These are phyloP conservation scores for Salix exigua DNA, from an alignment of 345 rosid species.

Conservation along the genomic window DNA sequence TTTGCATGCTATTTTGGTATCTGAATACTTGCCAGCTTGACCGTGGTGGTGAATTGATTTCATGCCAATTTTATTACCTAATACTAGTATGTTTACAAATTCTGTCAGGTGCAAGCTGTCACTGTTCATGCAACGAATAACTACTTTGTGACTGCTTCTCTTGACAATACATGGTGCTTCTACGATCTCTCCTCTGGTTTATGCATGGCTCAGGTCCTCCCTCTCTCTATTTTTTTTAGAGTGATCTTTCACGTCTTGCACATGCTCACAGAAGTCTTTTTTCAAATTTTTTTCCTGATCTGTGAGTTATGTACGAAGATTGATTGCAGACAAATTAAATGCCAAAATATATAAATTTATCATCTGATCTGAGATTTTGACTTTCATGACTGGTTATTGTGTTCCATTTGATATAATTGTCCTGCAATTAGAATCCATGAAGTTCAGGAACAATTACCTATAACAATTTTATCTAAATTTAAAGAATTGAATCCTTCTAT, in stretches of 20 bases:
- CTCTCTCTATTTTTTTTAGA: neutral
- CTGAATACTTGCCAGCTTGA: neutral
- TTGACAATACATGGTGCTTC: conserved; percentile 92
- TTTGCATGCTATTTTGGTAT: neutral
- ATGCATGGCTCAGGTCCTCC: conserved; percentile 80
- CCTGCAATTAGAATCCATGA: too few relatives aligned
- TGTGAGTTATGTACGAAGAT: neutral
- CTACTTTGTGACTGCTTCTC: conserved; percentile 94
- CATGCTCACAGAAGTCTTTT: neutral
- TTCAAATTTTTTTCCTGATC: neutral
- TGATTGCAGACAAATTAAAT: neutral
- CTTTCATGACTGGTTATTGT: neutral
- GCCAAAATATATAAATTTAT: neutral
- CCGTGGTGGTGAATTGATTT: neutral
- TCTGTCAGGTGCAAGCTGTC: conserved; percentile 86
- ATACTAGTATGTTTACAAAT: conserved; percentile 2
- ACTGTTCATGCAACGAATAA: conserved; percentile 92
- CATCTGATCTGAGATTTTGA: neutral
- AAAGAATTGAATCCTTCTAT: neutral
- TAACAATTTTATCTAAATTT: neutral
- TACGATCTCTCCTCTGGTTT: conserved; percentile 81
- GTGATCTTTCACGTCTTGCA: neutral
- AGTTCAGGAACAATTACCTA: neutral
- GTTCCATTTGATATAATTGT: neutral
- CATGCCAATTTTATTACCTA: neutral